These are phyloP conservation scores for Barnettozyma siamensis DNA, from an alignment of 805 yeast species.

Conservation along the genomic window DNA sequence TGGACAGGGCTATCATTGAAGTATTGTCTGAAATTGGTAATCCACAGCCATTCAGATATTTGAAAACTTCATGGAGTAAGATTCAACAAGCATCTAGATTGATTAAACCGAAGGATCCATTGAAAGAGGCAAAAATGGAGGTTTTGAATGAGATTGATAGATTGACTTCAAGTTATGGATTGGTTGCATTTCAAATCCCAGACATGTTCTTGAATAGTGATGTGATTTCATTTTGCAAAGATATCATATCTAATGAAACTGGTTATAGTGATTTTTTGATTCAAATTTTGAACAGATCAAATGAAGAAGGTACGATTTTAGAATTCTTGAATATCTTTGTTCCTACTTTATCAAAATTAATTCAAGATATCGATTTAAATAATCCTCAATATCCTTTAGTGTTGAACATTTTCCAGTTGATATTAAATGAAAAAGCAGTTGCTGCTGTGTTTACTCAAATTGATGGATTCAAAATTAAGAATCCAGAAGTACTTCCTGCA, in stretches of 20 bases:
- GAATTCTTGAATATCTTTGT: slow-evolving; percentile 54
- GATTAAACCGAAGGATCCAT: slow-evolving; percentile 35
- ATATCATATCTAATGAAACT: slow-evolving; percentile 26
- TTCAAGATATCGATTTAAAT: slow-evolving; percentile 36
- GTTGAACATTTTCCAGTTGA: slow-evolving; percentile 49
- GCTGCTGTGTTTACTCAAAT: slow-evolving; percentile 55
- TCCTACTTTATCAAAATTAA: slow-evolving; percentile 32
- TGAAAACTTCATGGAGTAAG: slow-evolving; percentile 39
- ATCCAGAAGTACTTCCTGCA: slow-evolving; percentile 36
- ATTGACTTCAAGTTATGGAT: slow-evolving; percentile 54
- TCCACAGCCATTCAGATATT: slow-evolving; percentile 40
- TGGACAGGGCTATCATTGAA: slow-evolving; percentile 53
- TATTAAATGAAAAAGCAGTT: slow-evolving; percentile 54
- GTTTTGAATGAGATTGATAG: slow-evolving; percentile 44
- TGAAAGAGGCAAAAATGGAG: slow-evolving; percentile 31
- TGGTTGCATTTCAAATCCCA: slow-evolving; percentile 63
- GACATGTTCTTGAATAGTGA: slow-evolving; percentile 36
- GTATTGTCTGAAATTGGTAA: slow-evolving; percentile 50
- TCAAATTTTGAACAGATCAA: slow-evolving; percentile 51
- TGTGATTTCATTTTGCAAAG: slow-evolving; percentile 24
- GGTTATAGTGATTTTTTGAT: slow-evolving; percentile 42
- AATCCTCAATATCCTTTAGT: slow-evolving; percentile 48
- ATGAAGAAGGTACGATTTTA: slow-evolving; percentile 58
- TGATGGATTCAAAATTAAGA: slow-evolving; percentile 46
- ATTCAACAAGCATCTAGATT: slow-evolving; percentile 38